Base-by-base conservation (phyloP, 202 grass and related monocot species). In the Setaria viridis region DNA sequence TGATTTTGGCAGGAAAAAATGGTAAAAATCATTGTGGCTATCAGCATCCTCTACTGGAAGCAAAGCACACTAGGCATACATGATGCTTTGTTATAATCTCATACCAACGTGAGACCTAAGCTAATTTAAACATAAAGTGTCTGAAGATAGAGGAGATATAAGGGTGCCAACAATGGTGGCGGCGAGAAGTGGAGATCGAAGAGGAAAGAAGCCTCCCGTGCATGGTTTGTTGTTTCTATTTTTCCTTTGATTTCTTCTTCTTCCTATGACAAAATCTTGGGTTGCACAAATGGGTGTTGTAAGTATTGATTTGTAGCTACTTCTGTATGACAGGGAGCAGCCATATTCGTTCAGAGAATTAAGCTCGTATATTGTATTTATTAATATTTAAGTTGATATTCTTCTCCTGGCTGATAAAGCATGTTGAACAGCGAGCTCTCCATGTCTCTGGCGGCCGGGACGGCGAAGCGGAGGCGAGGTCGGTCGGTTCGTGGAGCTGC, bases 271-370 rank as follows among this genome's bases (percentile, higher is more conserved):
- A 57, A 66, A 56, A 75, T 87, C 43, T 76, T 85, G 46, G 20
- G 79, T 86, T 75, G 48, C 66, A 49, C 70, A 54, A 66, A 54
- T 62, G 47, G 57, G 70, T 95, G 82, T 84, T 94, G 87, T 94
- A 88, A 84, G 72, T 92, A 80, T 87, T 77, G 84, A 85, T 37
- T 74, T 88, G 82, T 91, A 88, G 78, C 59, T 73, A 73, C 59
- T 73, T 62, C 72, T 34, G 72, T 85, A 85, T 37, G 82, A 78
- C 66, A 42, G 65, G 77, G 35, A 77, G 71, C 48, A 37, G 43
- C 53, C 19, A 51, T 43, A 80, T 19, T 68, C 50, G 19, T 32
- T 80, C 56, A 62, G 37, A n/a, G n/a, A n/a, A n/a, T 70, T 42
- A 77, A 46, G 12, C 15, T 59, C 14, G 64, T 68, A 87, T 78